Conservation (phyloP, 2,329 filamentous ascomycete species). For the Clonostachys rosea region DNA sequence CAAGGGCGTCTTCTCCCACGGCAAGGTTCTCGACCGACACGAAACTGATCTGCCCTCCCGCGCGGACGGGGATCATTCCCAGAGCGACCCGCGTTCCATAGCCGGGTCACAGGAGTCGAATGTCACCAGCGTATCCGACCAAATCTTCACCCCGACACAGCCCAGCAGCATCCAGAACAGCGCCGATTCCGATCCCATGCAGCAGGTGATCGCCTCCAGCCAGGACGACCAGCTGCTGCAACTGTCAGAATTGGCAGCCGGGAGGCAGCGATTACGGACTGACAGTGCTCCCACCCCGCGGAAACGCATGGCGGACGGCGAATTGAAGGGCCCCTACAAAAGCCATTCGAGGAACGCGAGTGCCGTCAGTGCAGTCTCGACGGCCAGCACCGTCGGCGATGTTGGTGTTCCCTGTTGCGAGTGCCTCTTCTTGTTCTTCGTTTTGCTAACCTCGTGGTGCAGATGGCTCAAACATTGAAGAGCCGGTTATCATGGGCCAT, state of each 20-base stretch:
- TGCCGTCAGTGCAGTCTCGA: constrained; percentile 54
- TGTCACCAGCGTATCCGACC: constrained; percentile 15
- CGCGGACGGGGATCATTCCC: constrained; percentile 14
- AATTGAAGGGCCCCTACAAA: constrained; percentile 58
- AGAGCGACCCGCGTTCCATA: constrained; percentile 9
- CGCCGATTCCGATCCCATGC: constrained; percentile 7
- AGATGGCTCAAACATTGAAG: constrained; percentile 76
- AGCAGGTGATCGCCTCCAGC: constrained; percentile 24
- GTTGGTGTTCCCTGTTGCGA: constrained; percentile 40
- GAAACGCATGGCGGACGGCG: constrained; percentile 75
- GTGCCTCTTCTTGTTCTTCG: neutral
- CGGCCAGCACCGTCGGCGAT: constrained; percentile 71
- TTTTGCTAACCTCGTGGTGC: constrained; percentile 2
- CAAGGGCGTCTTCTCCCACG: neutral
- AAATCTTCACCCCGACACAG: constrained; percentile 14
- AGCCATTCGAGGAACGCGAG: constrained; percentile 71
- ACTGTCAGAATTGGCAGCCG: constrained; percentile 53
- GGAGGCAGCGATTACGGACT: constrained; percentile 41
- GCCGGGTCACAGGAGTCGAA: constrained; percentile 17
- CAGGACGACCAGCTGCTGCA: constrained; percentile 52
- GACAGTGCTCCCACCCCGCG: constrained; percentile 33
- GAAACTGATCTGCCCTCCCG: neutral
- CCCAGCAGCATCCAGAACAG: constrained; percentile 8
- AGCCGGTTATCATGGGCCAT: constrained; percentile 88
- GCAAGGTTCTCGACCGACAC: neutral